phyloP scores from a whole-genome alignment of 106 monocot species.

The Apostasia shenzhenica region DNA sequence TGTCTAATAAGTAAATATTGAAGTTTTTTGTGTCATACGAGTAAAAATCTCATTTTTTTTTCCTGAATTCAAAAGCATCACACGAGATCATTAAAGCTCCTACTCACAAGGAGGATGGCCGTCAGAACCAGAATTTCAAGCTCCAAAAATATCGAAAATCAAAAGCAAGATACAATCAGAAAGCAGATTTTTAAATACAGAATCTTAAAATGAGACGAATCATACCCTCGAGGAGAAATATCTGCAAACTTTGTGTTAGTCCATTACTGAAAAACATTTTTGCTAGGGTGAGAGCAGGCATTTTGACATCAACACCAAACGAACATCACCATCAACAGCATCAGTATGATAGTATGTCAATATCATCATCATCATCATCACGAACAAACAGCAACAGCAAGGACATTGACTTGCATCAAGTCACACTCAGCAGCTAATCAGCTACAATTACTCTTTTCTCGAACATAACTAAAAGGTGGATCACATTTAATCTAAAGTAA shows the following conservation, averaged over 20 bases:
- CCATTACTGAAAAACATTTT: background rate
- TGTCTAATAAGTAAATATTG: too few relatives aligned
- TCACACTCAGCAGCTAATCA: slow-evolving; percentile 12
- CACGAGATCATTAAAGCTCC: too few relatives aligned
- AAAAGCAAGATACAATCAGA: too few relatives aligned
- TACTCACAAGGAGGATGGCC: too few relatives aligned
- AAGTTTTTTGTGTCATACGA: too few relatives aligned
- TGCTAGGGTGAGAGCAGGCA: background rate
- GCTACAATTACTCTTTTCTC: slow-evolving; percentile 9
- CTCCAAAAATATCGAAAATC: too few relatives aligned
- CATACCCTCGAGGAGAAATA: too few relatives aligned
- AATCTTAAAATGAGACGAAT: too few relatives aligned
- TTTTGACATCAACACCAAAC: background rate
- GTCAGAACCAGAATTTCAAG: too few relatives aligned
- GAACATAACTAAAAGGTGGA: slow-evolving; percentile 30
- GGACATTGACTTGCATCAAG: slow-evolving; percentile 1
- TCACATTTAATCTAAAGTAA: slow-evolving; percentile 16
- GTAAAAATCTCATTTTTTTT: too few relatives aligned
- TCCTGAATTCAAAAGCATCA: too few relatives aligned
- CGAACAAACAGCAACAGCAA: slow-evolving; percentile 10
- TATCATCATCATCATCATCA: slow-evolving; percentile 7
- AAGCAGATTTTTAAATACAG: too few relatives aligned
- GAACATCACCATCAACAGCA: slow-evolving; percentile 10
- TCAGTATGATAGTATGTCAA: background rate
- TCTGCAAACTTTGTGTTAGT: background rate